phyloP scores from a whole-genome alignment of 2,329 filamentous ascomycete genomes.

The Colletotrichum horii region DNA sequence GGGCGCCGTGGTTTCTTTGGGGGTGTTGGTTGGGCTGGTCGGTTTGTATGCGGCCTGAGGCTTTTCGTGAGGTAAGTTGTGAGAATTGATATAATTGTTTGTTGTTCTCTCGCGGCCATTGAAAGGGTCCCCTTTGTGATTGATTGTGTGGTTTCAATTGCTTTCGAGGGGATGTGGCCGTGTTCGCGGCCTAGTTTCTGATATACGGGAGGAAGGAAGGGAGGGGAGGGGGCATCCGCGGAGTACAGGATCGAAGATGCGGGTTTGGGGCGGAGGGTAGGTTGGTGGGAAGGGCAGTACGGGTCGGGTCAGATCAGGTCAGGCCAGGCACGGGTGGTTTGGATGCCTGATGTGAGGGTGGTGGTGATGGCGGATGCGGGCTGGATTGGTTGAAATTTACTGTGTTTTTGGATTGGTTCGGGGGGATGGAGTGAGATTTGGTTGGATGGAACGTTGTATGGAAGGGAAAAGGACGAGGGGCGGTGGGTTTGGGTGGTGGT shows the following conservation, averaged over 20 bases:
- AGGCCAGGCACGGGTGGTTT: not conserved
- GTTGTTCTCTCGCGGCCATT: not conserved
- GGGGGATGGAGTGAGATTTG: not conserved
- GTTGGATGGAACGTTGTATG: not conserved
- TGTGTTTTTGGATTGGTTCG: not conserved
- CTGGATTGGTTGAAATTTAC: not conserved
- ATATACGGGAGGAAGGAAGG: not conserved
- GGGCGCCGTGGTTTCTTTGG: not conserved
- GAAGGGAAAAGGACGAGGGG: not conserved
- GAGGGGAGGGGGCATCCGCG: not conserved
- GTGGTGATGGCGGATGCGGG: not conserved
- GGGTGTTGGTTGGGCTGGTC: not conserved
- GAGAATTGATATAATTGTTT: not conserved
- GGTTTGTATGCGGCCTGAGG: not conserved
- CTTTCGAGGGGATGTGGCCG: not conserved
- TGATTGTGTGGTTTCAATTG: not conserved
- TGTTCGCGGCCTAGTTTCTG: not conserved
- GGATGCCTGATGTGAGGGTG: not conserved
- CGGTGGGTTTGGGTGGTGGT: not conserved
- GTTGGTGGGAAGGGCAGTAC: not conserved
- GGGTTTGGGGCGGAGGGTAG: not conserved
- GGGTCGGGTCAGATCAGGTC: not conserved
- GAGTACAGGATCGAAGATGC: conserved; percentile 14
- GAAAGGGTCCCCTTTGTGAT: not conserved
- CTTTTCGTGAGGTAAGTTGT: not conserved